Evolutionary conservation across 208 protist species (phyloP).

Genomic region (Leishmania lainsoni): DNA sequence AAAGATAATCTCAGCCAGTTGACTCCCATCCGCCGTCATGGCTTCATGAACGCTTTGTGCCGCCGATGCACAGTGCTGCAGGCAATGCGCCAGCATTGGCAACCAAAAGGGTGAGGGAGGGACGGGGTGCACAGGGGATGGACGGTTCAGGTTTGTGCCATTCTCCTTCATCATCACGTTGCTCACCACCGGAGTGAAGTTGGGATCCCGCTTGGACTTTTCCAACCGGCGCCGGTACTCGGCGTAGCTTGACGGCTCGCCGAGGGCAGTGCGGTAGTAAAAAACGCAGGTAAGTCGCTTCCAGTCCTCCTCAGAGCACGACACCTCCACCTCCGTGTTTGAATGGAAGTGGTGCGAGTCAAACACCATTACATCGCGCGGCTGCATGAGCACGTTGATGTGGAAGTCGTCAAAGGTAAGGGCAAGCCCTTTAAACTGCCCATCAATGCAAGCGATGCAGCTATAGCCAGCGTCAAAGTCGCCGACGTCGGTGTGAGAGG

Average conservation of each 20-base stretch:
- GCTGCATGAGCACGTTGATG: constrained; percentile 73
- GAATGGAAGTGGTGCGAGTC: constrained; percentile 93
- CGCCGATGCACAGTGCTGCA: constrained; percentile 37
- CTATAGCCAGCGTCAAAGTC: constrained; percentile 93
- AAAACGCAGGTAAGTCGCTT: constrained; percentile 87
- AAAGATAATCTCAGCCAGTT: constrained; percentile 49
- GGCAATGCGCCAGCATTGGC: constrained; percentile 22
- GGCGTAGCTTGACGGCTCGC: constrained; percentile 65
- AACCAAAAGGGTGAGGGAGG: constrained; percentile 61
- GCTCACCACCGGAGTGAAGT: constrained; percentile 15
- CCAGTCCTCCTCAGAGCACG: constrained; percentile 50
- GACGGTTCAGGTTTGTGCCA: constrained; percentile 64
- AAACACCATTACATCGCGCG: constrained; percentile 89
- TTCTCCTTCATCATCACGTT: constrained; percentile 62
- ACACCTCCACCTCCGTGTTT: constrained; percentile 84
- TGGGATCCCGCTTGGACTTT: constrained; percentile 30
- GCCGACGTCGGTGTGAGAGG: constrained; percentile 86
- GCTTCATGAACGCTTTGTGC: constrained; percentile 41
- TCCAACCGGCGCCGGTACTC: constrained; percentile 74
- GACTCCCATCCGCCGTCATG: constrained; percentile 18
- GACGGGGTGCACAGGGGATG: constrained; percentile 48
- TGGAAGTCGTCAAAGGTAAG: constrained; percentile 80
- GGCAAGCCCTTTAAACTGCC: constrained; percentile 75
- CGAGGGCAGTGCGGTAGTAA: constrained; percentile 85
- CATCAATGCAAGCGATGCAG: constrained; percentile 82